Percentiles rank a stretch among this genome's conserved stretches.
phyloP scores from a whole-genome alignment of 140 eudicot species.

The Anethum foeniculum region DNA sequence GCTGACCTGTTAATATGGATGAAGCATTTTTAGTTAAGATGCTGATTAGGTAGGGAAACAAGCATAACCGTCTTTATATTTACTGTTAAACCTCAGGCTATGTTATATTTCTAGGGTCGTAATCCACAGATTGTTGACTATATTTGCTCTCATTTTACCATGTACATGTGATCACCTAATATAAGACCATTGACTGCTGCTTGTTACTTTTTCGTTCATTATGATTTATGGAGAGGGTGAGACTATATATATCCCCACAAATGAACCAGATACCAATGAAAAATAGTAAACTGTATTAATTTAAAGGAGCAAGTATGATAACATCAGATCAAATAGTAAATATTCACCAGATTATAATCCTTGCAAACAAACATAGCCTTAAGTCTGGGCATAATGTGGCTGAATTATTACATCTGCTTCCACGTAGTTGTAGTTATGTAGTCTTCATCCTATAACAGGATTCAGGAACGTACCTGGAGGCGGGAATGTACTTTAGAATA shows the following conservation, averaged over 20 bases:
- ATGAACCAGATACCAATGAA: not conserved
- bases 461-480: not conserved
- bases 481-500: not conserved
- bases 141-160: not conserved
- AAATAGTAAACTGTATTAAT: not conserved
- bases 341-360: not conserved
- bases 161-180: not conserved
- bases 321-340: not conserved
- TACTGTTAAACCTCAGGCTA: not conserved
- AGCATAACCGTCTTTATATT: not conserved
- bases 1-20: not conserved
- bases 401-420: not conserved
- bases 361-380: not conserved
- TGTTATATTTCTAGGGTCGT: not conserved
- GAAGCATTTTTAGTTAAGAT: not conserved
- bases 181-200: not conserved
- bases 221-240: not conserved
- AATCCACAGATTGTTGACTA: not conserved
- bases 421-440: not conserved
- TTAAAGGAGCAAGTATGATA: not conserved
- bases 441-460: not conserved
- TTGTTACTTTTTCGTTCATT: too few species aligned
- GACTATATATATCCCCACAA: not conserved
- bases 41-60: not conserved
- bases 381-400: not conserved